Conservation (phyloP, 2,329 filamentous ascomycete species). For the Pseudogymnoascus sp. region DNA sequence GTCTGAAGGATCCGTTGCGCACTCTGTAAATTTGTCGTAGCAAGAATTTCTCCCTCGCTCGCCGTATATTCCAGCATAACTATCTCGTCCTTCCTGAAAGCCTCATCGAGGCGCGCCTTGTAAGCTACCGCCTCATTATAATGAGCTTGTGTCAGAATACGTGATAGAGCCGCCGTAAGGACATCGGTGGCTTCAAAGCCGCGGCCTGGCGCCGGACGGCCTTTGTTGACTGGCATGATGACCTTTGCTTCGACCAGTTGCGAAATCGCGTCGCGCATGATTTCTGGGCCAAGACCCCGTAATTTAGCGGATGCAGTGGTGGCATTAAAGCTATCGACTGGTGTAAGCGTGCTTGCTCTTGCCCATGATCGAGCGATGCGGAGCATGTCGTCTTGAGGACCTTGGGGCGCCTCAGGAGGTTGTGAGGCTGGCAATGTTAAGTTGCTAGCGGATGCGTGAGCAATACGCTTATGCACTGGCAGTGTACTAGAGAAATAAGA, state of each 20-base stretch:
- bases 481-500: slow-evolving; percentile 48
- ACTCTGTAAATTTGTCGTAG: slow-evolving; percentile 58
- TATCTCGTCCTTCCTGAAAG: slow-evolving; percentile 38
- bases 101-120: slow-evolving; percentile 52
- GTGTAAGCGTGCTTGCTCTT: slow-evolving; percentile 50
- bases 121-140: slow-evolving; percentile 51
- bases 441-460: slow-evolving; percentile 37
- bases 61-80: slow-evolving; percentile 48
- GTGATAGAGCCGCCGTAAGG: slow-evolving; percentile 50
- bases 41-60: slow-evolving; percentile 59
- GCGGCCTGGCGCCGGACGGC: slow-evolving; percentile 48
- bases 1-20: slow-evolving; percentile 48
- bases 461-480: slow-evolving; percentile 34
- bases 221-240: slow-evolving; percentile 53
- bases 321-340: slow-evolving; percentile 41
- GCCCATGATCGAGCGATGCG: slow-evolving; percentile 51
- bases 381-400: slow-evolving; percentile 28
- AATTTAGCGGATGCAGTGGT: slow-evolving; percentile 45
- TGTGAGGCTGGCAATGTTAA: slow-evolving; percentile 31
- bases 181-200: slow-evolving; percentile 57
- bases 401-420: not conserved
- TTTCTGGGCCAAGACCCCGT: slow-evolving; percentile 4
- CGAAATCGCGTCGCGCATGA: slow-evolving; percentile 20
- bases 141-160: slow-evolving; percentile 47
- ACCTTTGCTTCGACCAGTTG: slow-evolving; percentile 22